Percentiles rank a stretch among this genome's conserved stretches.
phyloP scores from a whole-genome alignment of 208 protist species.

The Herpetomonas tarakana region DNA sequence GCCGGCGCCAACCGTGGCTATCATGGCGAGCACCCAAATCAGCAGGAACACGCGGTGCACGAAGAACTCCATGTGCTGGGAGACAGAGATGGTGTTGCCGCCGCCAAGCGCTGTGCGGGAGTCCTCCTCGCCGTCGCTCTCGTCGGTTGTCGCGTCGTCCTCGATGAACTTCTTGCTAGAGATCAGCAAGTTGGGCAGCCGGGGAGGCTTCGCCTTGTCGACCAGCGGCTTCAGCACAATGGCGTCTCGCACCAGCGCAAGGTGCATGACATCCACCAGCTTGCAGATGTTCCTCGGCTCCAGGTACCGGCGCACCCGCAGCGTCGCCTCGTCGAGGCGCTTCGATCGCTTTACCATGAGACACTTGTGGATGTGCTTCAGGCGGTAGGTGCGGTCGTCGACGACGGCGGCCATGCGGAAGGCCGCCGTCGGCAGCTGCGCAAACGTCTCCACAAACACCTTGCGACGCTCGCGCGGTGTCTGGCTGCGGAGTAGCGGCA shows the following conservation, averaged over 20 bases:
- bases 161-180: conserved; percentile 41
- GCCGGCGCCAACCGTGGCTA: conserved; percentile 41
- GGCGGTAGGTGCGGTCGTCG: conserved; percentile 50
- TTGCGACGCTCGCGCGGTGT: conserved; percentile 54
- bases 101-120: conserved; percentile 52
- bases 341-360: conserved; percentile 55
- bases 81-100: conserved; percentile 73
- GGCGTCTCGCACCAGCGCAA: conserved; percentile 64
- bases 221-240: conserved; percentile 73
- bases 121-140: conserved; percentile 78
- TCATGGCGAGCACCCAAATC: conserved; percentile 57
- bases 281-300: conserved; percentile 79
- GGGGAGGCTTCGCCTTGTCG: conserved; percentile 61
- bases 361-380: conserved; percentile 80
- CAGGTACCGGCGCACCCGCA: conserved; percentile 53
- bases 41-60: conserved; percentile 75
- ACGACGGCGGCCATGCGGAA: conserved; percentile 80
- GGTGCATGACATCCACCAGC: conserved; percentile 75
- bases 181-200: conserved; percentile 61
- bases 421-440: conserved; percentile 57
- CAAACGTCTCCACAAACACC: conserved; percentile 55
- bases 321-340: conserved; percentile 67
- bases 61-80: conserved; percentile 85
- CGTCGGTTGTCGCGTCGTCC: conserved; percentile 77
- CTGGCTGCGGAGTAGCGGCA: conserved; percentile 34